These are phyloP conservation scores for Aspergillus indologenus DNA, from an alignment of 495 filamentous ascomycete species.

Conservation along the genomic window DNA sequence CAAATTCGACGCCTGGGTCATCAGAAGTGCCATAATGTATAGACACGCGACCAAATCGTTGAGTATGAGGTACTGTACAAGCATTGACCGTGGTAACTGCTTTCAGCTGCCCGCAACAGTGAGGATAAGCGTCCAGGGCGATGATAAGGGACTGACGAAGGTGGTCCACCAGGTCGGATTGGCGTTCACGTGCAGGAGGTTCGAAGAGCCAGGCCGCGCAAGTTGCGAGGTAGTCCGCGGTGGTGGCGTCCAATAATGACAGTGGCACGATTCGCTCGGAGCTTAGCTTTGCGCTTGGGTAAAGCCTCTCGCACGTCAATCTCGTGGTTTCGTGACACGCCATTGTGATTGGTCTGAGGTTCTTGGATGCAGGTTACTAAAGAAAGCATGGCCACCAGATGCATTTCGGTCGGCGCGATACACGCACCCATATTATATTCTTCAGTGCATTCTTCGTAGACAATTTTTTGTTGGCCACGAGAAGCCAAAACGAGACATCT, in stretches of 20 bases:
- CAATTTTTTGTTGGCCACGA: not conserved
- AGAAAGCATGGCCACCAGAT: not conserved
- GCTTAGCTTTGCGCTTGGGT: conserved; percentile 6
- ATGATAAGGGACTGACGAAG: conserved; percentile 24
- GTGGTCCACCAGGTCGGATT: conserved; percentile 13
- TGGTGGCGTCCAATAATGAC: conserved; percentile 33
- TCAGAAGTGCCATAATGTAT: conserved; percentile 28
- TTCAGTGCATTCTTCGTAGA: not conserved
- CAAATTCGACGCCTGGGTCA: conserved; percentile 37
- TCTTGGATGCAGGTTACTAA: not conserved
- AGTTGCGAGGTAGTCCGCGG: conserved; percentile 21
- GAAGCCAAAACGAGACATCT: not conserved
- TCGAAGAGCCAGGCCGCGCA: conserved; percentile 30
- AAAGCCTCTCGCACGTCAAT: conserved; percentile 11
- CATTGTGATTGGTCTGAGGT: not conserved
- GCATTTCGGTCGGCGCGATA: not conserved
- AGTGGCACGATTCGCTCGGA: conserved; percentile 15
- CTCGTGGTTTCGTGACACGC: not conserved
- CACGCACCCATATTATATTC: not conserved
- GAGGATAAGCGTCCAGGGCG: conserved; percentile 31
- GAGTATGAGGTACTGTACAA: conserved; percentile 19
- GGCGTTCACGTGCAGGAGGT: conserved; percentile 6
- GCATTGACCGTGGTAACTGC: conserved; percentile 15
- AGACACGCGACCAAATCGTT: conserved; percentile 35
- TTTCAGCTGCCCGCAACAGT: conserved; percentile 30